Evolutionary conservation across 441 rosid species (phyloP).

Genomic region (Populus hybrid): DNA sequence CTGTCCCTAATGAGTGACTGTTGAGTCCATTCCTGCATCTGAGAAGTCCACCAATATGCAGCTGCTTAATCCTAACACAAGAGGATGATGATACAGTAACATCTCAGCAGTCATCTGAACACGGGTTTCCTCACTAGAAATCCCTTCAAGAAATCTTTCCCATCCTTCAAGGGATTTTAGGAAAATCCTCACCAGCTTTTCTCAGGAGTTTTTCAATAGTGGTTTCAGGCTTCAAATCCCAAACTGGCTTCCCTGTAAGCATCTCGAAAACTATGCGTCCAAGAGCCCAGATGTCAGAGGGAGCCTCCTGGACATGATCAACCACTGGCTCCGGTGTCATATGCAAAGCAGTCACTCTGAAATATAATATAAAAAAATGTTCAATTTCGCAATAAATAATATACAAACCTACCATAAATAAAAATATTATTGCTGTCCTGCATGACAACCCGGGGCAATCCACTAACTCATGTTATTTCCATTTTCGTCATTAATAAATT

Average conservation of each 20-base stretch:
- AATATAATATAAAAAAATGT: too few species aligned
- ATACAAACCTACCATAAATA: too few species aligned
- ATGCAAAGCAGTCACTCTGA: conserved; percentile 28
- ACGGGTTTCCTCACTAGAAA: conserved; percentile 25
- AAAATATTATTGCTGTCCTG: too few species aligned
- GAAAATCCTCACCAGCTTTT: conserved; percentile 20
- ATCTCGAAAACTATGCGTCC: conserved; percentile 30
- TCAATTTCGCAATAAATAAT: too few species aligned
- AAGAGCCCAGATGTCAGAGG: conserved; percentile 34
- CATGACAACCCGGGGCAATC: too few species aligned
- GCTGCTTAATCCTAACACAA: not conserved
- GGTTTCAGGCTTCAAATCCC: conserved; percentile 5
- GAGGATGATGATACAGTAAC: conserved; percentile 30
- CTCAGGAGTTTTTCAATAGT: conserved; percentile 8
- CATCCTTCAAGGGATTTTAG: conserved; percentile 23
- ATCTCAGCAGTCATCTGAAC: conserved; percentile 27
- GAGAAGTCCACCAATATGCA: not conserved
- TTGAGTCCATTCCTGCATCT: not conserved
- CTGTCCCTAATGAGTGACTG: not conserved
- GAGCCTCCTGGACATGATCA: conserved; percentile 21
- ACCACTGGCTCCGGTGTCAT: conserved; percentile 24
- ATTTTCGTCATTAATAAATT: too few species aligned
- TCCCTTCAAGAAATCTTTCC: conserved; percentile 27
- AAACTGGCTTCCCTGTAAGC: conserved; percentile 27
- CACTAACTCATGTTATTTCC: too few species aligned